These are phyloP conservation scores for Cyclotella distinguenda DNA, from an alignment of 108 stramenopile species.

Conservation along the genomic window DNA sequence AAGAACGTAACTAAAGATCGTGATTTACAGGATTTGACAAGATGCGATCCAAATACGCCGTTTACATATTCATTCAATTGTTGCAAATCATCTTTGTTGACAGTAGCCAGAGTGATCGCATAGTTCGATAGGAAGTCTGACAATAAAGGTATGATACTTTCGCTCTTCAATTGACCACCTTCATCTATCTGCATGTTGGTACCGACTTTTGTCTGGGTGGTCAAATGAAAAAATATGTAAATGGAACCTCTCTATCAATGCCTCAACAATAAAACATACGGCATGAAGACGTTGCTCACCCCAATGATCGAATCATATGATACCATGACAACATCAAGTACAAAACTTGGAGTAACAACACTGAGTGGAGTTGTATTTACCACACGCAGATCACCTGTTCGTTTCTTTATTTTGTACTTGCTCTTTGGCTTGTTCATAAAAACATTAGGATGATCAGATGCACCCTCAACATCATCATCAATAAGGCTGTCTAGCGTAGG, in stretches of 20 bases:
- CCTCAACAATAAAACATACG: background rate
- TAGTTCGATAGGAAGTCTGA: slow-evolving; percentile 46
- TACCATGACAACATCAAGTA: slow-evolving; percentile 59
- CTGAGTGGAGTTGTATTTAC: slow-evolving; percentile 34
- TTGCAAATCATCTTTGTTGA: slow-evolving; percentile 1
- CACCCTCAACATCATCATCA: slow-evolving; percentile 4
- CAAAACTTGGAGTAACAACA: slow-evolving; percentile 49
- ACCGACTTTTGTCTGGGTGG: slow-evolving; percentile 54
- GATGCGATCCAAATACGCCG: slow-evolving; percentile 21
- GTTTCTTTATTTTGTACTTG: slow-evolving; percentile 35
- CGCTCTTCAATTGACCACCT: slow-evolving; percentile 34
- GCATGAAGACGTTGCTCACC: background rate
- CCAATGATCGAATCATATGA: slow-evolving; percentile 70
- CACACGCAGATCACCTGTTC: slow-evolving; percentile 1
- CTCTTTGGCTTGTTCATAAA: slow-evolving; percentile 42
- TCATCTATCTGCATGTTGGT: slow-evolving; percentile 61
- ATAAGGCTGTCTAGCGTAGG: slow-evolving; percentile 2
- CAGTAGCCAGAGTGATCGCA: slow-evolving; percentile 22
- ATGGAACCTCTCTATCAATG: background rate
- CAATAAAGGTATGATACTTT: slow-evolving; percentile 34
- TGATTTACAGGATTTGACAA: slow-evolving; percentile 19
- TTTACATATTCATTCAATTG: slow-evolving; percentile 26
- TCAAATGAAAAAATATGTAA: background rate
- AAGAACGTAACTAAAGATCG: slow-evolving; percentile 32
- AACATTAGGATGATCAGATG: slow-evolving; percentile 6